These are phyloP conservation scores for Nicotiana knightiana DNA, from an alignment of 257 asterid species.

Conservation along the genomic window DNA sequence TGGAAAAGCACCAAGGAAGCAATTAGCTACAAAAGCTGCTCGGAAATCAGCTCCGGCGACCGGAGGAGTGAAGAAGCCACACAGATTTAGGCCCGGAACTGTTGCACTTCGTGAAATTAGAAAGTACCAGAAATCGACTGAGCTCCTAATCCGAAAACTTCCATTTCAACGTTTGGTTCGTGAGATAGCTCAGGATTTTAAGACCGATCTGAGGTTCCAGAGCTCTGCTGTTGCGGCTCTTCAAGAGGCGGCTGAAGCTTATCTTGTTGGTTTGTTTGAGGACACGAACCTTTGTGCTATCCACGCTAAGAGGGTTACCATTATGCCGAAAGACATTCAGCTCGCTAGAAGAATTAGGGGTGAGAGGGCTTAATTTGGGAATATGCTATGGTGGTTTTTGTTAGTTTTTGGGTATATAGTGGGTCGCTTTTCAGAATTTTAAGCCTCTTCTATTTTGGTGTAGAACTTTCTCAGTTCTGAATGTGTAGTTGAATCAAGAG, in stretches of 20 bases:
- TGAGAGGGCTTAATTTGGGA: slow-evolving; percentile 15
- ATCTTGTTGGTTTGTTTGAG: slow-evolving; percentile 26
- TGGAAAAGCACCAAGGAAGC: slow-evolving; percentile 36
- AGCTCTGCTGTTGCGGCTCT: slow-evolving; percentile 29
- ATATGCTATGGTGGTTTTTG: neutral
- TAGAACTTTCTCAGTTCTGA: neutral
- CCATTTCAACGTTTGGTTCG: slow-evolving; percentile 33
- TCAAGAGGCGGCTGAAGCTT: slow-evolving; percentile 32
- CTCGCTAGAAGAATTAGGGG: slow-evolving; percentile 30
- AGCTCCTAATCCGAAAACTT: slow-evolving; percentile 20
- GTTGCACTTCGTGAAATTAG: slow-evolving; percentile 32
- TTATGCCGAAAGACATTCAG: slow-evolving; percentile 31
- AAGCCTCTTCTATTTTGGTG: neutral
- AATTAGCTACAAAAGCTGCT: slow-evolving; percentile 30
- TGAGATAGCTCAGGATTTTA: slow-evolving; percentile 39
- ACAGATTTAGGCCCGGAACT: slow-evolving; percentile 29
- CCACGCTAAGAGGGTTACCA: slow-evolving; percentile 31
- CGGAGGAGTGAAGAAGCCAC: slow-evolving; percentile 39
- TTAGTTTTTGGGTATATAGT: neutral
- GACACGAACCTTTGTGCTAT: slow-evolving; percentile 33
- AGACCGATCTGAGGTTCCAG: slow-evolving; percentile 35
- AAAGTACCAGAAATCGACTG: slow-evolving; percentile 33
- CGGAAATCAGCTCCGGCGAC: slow-evolving; percentile 36
- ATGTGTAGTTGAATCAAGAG: neutral
- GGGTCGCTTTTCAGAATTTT: neutral